A percentile compares a stretch with the other conserved stretches of the same genome.
Evolutionary conservation across 2,329 filamentous ascomycete genomes (phyloP).

Genomic region (Zymoseptoria passerinii): DNA sequence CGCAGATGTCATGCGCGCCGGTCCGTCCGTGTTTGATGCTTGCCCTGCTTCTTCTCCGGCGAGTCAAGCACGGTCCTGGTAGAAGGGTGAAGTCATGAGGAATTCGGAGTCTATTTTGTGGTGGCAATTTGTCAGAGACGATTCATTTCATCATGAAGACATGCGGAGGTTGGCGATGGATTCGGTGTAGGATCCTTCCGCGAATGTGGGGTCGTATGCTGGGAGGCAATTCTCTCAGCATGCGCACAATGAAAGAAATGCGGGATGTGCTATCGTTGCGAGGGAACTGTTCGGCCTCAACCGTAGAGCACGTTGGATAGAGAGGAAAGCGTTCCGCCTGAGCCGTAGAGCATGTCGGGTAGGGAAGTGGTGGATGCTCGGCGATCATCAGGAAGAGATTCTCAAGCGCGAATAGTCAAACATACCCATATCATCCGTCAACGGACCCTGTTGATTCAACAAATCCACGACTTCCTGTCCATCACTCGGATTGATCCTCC

Average conservation of each 20-base stretch:
- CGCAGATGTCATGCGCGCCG: conserved; percentile 3
- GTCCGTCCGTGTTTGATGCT: conserved; percentile 2
- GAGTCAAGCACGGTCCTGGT: conserved; percentile 6
- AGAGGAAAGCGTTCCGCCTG: conserved; percentile 14
- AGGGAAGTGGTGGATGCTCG: conserved; percentile 16
- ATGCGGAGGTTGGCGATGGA: conserved; percentile 2
- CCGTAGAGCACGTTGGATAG: conserved; percentile 21
- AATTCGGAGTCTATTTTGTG: conserved; percentile 17
- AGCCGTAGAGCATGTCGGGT: conserved; percentile 22
- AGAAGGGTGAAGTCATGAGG: conserved; percentile 20
- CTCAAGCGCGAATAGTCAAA: conserved; percentile 4
- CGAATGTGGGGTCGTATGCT: conserved; percentile 16
- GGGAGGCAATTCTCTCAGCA: conserved; percentile 8
- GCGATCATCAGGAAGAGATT: conserved; percentile 10
- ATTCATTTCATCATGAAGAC: conserved; percentile 5
- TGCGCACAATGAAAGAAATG: background rate
- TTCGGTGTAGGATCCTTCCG: conserved; percentile 6
- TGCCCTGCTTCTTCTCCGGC: background rate
- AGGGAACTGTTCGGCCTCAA: conserved; percentile 14
- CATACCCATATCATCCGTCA: conserved; percentile 23
- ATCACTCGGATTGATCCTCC: conserved; percentile 22
- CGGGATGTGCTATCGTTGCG: background rate
- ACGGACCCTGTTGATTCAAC: conserved; percentile 15
- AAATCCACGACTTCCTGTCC: conserved; percentile 30
- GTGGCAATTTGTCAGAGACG: conserved; percentile 8